Evolutionary conservation across 352 stramenopile genomes (phyloP).

Genomic region (Pseudoperonospora humuli): DNA sequence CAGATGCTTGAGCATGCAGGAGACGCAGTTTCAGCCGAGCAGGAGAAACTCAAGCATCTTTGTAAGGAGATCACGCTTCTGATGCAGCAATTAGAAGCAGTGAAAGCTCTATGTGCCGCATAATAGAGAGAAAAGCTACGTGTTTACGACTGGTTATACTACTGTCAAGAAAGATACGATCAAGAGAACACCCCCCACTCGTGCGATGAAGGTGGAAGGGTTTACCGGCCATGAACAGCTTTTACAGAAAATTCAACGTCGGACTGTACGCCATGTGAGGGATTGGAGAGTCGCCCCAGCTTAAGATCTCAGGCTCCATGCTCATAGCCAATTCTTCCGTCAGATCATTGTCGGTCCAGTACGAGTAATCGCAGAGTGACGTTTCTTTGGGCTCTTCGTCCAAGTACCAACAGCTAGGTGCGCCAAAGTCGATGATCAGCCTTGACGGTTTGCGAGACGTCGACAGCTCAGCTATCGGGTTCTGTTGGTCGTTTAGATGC

Average conservation of each 20-base stretch:
- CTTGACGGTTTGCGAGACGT: conserved; percentile 17
- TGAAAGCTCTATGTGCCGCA: conserved; percentile 16
- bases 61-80: conserved; percentile 49
- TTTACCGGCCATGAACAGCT: conserved; percentile 1
- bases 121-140: conserved; percentile 9
- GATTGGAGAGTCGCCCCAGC: conserved; percentile 16
- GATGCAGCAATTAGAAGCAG: conserved; percentile 41
- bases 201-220: conserved; percentile 6
- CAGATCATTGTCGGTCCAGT: conserved; percentile 44
- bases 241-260: conserved; percentile 15
- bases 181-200: conserved; percentile 6
- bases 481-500: conserved; percentile 10
- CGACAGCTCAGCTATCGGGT: conserved; percentile 7
- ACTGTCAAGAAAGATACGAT: conserved; percentile 11
- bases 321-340: conserved; percentile 27
- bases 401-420: conserved; percentile 35
- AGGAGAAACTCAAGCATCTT: conserved; percentile 50
- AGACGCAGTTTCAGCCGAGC: conserved; percentile 29
- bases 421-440: conserved; percentile 46
- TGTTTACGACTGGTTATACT: conserved; percentile 17
- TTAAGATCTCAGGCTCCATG: conserved; percentile 16
- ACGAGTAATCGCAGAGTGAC: conserved; percentile 10
- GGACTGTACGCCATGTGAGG: conserved; percentile 12
- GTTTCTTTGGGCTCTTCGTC: conserved; percentile 25
- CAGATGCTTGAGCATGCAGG: conserved; percentile 40